Conservation (phyloP, 495 filamentous ascomycete species). For the Penicillium ochrochloron region DNA sequence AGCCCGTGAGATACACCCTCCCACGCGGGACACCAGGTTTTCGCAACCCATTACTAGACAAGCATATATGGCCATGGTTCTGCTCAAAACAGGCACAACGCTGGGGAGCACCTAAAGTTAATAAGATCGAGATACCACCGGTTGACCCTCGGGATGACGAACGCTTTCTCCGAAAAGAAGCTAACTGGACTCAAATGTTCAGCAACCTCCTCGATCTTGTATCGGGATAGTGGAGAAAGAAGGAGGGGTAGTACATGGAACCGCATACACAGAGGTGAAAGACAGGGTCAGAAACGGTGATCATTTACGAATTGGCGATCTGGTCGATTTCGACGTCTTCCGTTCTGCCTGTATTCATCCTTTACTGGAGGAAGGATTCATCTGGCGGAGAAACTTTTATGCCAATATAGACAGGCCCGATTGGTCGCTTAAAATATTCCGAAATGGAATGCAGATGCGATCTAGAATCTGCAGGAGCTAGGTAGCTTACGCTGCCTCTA, state of each 20-base stretch:
- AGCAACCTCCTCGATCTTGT: constrained; percentile 26
- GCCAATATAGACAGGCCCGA: no score
- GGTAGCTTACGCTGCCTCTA: background rate
- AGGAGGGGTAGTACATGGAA: background rate
- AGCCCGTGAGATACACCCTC: constrained; percentile 7
- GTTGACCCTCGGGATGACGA: background rate
- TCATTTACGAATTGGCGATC: constrained; percentile 3
- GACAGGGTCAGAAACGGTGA: background rate
- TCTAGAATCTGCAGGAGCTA: background rate
- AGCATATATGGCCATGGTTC: constrained; percentile 12
- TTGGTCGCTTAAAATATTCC: background rate
- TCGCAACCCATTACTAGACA: constrained; percentile 18
- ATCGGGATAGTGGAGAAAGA: constrained; percentile 16
- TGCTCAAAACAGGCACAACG: background rate
- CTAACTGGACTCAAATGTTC: constrained; percentile 29
- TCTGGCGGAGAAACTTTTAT: background rate
- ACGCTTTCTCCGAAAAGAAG: constrained; percentile 17
- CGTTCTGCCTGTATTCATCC: background rate
- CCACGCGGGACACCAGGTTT: background rate
- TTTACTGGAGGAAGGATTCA: constrained; percentile 1
- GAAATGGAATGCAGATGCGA: no score
- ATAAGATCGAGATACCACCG: background rate
- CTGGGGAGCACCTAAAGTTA: background rate
- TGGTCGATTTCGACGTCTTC: background rate
- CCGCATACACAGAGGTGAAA: constrained; percentile 6